A percentile compares a stretch with the other conserved stretches of the same genome.
Conservation (phyloP, 73 alveolate genomes). For the Effrenium voratum region DNA sequence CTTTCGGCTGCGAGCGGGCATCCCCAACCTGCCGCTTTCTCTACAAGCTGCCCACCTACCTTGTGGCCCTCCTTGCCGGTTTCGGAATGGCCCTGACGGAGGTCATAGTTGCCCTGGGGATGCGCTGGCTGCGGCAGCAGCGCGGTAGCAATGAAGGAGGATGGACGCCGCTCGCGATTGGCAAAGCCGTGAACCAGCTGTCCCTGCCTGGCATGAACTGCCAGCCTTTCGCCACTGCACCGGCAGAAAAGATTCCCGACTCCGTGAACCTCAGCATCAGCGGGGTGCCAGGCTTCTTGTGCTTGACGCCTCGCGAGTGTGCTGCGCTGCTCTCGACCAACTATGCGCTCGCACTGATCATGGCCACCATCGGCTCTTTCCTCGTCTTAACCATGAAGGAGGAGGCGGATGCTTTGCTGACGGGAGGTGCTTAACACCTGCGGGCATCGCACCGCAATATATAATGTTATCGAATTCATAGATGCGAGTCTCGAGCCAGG, state of each 20-base stretch:
- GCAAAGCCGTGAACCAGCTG: conserved; percentile 5
- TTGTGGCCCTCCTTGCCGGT: neutral
- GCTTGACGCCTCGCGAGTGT: conserved; percentile 6
- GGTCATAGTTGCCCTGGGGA: neutral
- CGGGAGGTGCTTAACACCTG: too few species aligned
- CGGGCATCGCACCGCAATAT: too few species aligned
- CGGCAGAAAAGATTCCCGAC: neutral
- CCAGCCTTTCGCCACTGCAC: conserved; percentile 35
- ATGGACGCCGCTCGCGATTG: neutral
- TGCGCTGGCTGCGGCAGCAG: neutral
- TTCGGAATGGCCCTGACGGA: neutral
- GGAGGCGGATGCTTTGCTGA: conserved; percentile 10
- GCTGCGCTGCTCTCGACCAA: conserved; percentile 13
- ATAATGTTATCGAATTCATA: too few species aligned
- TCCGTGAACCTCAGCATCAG: neutral
- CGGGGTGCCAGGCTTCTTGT: neutral
- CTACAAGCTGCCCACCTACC: neutral
- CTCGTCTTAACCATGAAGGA: neutral
- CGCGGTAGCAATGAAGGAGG: neutral
- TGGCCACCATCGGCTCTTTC: conserved; percentile 8
- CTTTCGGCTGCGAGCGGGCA: neutral
- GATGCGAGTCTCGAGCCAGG: too few species aligned
- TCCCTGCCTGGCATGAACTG: conserved; percentile 8
- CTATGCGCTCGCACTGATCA: neutral
- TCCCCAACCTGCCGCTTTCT: neutral